Evolutionary conservation across 768 basidiomycete species (phyloP).

Genomic region (Podaxis sp.): DNA sequence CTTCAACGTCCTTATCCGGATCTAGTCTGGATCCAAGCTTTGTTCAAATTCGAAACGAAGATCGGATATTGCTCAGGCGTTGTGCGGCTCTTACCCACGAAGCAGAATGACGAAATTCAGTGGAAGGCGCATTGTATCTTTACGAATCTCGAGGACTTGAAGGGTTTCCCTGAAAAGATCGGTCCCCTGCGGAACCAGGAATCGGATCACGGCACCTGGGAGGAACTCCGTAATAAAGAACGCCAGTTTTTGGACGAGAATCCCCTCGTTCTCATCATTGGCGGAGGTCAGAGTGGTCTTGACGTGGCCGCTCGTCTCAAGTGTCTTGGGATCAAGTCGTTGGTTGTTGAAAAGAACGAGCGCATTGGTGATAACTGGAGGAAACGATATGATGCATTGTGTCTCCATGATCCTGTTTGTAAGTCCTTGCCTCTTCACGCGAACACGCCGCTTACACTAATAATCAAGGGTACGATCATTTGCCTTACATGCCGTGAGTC

Average conservation of each 20-base stretch:
- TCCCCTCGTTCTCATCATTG: conserved; percentile 62
- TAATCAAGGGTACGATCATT: conserved; percentile 47
- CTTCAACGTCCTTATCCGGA: conserved; percentile 46
- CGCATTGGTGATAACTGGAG: conserved; percentile 68
- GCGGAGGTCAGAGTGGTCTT: conserved; percentile 68
- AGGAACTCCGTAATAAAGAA: conserved; percentile 39
- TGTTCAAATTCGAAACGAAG: conserved; percentile 56
- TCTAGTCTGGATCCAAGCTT: conserved; percentile 53
- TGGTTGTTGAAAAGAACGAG: conserved; percentile 65
- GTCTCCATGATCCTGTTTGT: conserved; percentile 69
- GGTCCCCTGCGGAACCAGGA: conserved; percentile 41
- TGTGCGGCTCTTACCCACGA: conserved; percentile 47
- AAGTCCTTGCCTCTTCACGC: conserved; percentile 26
- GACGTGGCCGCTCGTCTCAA: conserved; percentile 66
- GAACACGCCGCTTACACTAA: background rate
- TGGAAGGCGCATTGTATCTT: conserved; percentile 65
- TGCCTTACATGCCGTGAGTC: conserved; percentile 60
- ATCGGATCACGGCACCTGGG: conserved; percentile 57
- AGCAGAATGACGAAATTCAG: conserved; percentile 18
- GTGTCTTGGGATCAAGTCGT: conserved; percentile 47
- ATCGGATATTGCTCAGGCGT: conserved; percentile 52
- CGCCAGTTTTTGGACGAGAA: conserved; percentile 23
- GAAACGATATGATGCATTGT: conserved; percentile 62
- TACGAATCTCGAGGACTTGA: conserved; percentile 58
- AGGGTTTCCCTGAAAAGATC: conserved; percentile 46